Percentiles rank a stretch among this genome's conserved stretches.
Evolutionary conservation across 768 basidiomycete species (phyloP).

Genomic region (Boletus rubescentipes): DNA sequence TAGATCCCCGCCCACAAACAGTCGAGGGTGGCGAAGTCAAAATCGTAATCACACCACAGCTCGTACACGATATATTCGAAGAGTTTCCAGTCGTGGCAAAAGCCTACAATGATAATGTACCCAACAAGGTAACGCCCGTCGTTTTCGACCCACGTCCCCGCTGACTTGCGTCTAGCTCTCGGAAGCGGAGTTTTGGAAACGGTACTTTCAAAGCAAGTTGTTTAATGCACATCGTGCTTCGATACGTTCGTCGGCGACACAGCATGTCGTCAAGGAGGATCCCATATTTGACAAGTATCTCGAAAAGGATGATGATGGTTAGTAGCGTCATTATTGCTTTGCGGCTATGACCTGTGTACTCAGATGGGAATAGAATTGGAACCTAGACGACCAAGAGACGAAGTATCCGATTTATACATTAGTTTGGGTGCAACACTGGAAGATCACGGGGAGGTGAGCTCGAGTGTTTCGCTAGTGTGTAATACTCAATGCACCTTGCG

Average conservation of each 20-base stretch:
- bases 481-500: neutral
- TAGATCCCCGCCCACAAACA: constrained; percentile 85
- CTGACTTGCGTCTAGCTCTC: constrained; percentile 54
- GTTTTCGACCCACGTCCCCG: neutral
- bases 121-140: constrained; percentile 58
- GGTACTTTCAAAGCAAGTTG: constrained; percentile 94
- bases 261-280: constrained; percentile 86
- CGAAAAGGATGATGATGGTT: constrained; percentile 95
- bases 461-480: neutral
- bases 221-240: constrained; percentile 95
- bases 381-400: constrained; percentile 67
- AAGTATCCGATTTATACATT: constrained; percentile 72
- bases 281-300: constrained; percentile 94
- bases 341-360: neutral
- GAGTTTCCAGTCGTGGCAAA: constrained; percentile 94
- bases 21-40: constrained; percentile 84
- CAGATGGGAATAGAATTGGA: constrained; percentile 56
- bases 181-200: constrained; percentile 93
- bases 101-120: constrained; percentile 92
- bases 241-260: constrained; percentile 80
- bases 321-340: constrained; percentile 19
- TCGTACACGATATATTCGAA: constrained; percentile 95
- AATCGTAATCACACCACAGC: constrained; percentile 85
- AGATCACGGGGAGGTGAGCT: constrained; percentile 81
- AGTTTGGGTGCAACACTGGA: constrained; percentile 86